Conservation (phyloP, 768 basidiomycete genomes). For the Gloeopeniophorella convolvens region DNA sequence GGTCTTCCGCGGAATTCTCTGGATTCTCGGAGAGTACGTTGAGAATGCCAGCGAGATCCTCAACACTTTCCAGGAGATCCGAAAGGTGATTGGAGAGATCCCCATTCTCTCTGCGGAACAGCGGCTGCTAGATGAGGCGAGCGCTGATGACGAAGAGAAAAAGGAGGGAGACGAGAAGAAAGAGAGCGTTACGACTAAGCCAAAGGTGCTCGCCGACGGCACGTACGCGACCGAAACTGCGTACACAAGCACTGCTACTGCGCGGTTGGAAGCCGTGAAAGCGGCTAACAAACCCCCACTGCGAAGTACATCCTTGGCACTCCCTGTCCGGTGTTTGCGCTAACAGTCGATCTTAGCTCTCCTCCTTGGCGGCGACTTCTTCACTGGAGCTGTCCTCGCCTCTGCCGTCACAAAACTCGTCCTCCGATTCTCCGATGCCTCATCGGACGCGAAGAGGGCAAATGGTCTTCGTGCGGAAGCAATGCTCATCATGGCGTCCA, state of each 20-base stretch:
- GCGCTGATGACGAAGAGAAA: conserved; percentile 45
- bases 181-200: conserved; percentile 45
- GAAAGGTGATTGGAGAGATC: conserved; percentile 91
- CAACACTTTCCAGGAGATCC: conserved; percentile 65
- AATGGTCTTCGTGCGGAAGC: conserved; percentile 88
- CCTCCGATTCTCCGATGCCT: conserved; percentile 56
- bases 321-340: neutral
- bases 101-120: conserved; percentile 93
- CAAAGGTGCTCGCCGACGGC: conserved; percentile 86
- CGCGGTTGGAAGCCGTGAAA: conserved; percentile 74
- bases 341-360: conserved; percentile 43
- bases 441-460: conserved; percentile 41
- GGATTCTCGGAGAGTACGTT: conserved; percentile 98
- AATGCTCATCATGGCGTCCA: conserved; percentile 97
- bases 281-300: conserved; percentile 87
- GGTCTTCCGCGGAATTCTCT: conserved; percentile 91
- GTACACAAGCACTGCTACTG: conserved; percentile 57
- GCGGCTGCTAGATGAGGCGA: conserved; percentile 69
- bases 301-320: conserved; percentile 45
- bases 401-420: conserved; percentile 88
- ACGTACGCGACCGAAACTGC: conserved; percentile 98
- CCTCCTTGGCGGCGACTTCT: conserved; percentile 94
- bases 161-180: conserved; percentile 46
- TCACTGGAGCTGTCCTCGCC: conserved; percentile 89
- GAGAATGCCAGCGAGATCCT: conserved; percentile 61